These are phyloP conservation scores for Myrica gale DNA, from an alignment of 306 rosid species.

Conservation along the genomic window DNA sequence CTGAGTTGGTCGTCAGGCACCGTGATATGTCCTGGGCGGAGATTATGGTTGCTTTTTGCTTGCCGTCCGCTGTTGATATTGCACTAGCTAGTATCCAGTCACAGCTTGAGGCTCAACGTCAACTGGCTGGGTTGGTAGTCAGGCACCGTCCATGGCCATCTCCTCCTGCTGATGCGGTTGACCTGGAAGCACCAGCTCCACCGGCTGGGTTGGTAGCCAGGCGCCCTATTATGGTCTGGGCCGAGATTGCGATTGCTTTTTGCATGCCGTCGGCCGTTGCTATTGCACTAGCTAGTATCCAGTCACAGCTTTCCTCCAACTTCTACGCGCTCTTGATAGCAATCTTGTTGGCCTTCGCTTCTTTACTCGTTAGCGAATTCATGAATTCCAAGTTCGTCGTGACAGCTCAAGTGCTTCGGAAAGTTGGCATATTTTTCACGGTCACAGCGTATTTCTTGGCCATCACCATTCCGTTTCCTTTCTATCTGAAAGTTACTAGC, in stretches of 20 bases:
- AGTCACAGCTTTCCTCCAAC: not conserved
- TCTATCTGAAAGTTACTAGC: not conserved
- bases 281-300: not conserved
- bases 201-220: not conserved
- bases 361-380: not conserved
- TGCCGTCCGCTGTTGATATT: not conserved
- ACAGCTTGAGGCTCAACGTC: too few species aligned
- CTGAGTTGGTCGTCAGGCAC: not conserved
- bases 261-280: not conserved
- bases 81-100: not conserved
- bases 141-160: not conserved
- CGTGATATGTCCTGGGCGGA: not conserved
- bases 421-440: not conserved
- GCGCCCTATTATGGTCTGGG: not conserved
- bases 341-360: not conserved
- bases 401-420: not conserved
- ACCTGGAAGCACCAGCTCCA: not conserved
- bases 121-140: too few species aligned
- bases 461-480: not conserved
- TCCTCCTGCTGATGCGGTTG: too few species aligned
- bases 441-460: not conserved
- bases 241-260: not conserved
- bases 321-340: not conserved
- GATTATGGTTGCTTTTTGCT: not conserved
- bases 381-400: not conserved